Evolutionary conservation across 345 rosid species (phyloP).

Genomic region (Moringa oleifera): DNA sequence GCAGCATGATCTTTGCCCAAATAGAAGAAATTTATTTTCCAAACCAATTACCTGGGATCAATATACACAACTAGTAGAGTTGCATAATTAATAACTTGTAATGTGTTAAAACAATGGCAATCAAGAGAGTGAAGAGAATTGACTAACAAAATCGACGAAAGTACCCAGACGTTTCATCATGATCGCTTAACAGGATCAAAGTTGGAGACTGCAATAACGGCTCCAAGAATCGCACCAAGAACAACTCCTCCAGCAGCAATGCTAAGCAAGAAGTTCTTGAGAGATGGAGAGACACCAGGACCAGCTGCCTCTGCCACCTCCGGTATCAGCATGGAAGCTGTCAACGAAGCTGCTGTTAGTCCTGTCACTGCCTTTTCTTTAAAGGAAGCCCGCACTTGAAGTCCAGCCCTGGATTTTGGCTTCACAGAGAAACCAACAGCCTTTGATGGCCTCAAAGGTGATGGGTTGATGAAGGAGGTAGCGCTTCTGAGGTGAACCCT

Average conservation of each 20-base stretch:
- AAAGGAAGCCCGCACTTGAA: slow-evolving; percentile 49
- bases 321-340: slow-evolving; percentile 76
- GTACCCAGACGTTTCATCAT: too few relatives aligned
- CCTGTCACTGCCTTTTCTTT: slow-evolving; percentile 75
- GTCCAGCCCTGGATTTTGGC: slow-evolving; percentile 24
- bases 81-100: not conserved
- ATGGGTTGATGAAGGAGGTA: slow-evolving; percentile 56
- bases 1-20: too few relatives aligned
- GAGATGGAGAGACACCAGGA: slow-evolving; percentile 62
- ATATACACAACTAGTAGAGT: not conserved
- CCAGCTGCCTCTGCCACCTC: slow-evolving; percentile 79
- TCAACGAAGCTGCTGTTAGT: slow-evolving; percentile 64
- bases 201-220: slow-evolving; percentile 69
- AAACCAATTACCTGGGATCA: not conserved
- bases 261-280: slow-evolving; percentile 92
- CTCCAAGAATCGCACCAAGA: slow-evolving; percentile 52
- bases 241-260: slow-evolving; percentile 74
- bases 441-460: slow-evolving; percentile 46
- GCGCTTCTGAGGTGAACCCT: slow-evolving; percentile 28
- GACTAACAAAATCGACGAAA: slow-evolving; percentile 6
- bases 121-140: not conserved
- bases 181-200: slow-evolving; percentile 66
- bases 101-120: not conserved
- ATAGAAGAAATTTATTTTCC: too few relatives aligned
- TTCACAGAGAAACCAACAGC: slow-evolving; percentile 19